These are phyloP conservation scores for Colletotrichum euphorbiae DNA, from an alignment of 2,329 filamentous ascomycete species.

Conservation along the genomic window DNA sequence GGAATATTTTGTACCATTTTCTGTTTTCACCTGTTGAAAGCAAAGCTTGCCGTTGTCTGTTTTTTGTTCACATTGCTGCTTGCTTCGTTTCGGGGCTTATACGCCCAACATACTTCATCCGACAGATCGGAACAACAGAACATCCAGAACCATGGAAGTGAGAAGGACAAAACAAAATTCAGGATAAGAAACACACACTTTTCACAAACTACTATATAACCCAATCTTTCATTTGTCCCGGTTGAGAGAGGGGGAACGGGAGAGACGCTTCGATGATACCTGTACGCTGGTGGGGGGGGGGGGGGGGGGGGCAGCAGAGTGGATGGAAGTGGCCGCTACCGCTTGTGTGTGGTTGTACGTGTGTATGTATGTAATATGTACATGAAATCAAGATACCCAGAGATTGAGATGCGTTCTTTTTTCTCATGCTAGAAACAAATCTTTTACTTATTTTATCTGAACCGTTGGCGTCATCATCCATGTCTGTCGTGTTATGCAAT, in stretches of 20 bases:
- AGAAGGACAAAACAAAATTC: not conserved
- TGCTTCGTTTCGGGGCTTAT: slow-evolving; percentile 10
- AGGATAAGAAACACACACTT: not conserved
- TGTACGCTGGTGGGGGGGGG: too few relatives aligned
- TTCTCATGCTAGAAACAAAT: not conserved
- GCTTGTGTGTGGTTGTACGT: not conserved
- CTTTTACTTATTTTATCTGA: not conserved
- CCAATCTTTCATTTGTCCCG: not conserved
- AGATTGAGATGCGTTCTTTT: slow-evolving; percentile 14
- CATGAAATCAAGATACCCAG: slow-evolving; percentile 33
- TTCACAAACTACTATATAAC: not conserved
- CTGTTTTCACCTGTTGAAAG: not conserved
- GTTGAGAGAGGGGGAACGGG: not conserved
- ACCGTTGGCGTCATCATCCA: slow-evolving; percentile 21
- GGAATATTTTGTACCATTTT: not conserved
- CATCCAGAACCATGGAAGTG: not conserved
- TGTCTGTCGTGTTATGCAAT: slow-evolving; percentile 32
- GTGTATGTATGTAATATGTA: not conserved
- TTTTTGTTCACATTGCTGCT: not conserved
- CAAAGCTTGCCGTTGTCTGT: not conserved
- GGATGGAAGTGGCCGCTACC: not conserved
- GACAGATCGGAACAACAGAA: slow-evolving; percentile 26
- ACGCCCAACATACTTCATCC: slow-evolving; percentile 19
- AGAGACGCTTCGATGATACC: slow-evolving; percentile 13
- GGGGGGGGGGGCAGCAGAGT: slow-evolving; percentile 1